Evolutionary conservation across 345 rosid genomes (phyloP).

Genomic region (Citrus reticulata): DNA sequence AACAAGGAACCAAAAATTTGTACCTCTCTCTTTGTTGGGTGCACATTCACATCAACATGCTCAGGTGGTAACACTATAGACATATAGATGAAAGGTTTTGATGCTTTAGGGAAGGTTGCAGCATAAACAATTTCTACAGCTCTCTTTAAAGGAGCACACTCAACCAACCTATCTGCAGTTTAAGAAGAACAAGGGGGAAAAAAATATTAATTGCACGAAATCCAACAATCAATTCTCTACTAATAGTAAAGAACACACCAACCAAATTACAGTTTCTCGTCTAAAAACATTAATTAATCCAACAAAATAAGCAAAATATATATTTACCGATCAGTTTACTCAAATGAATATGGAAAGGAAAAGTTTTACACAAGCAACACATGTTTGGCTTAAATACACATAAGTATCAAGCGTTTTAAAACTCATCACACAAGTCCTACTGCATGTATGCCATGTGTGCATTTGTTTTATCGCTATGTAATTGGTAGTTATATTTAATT

Average conservation of each 20-base stretch:
- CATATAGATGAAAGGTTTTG: conserved; percentile 91
- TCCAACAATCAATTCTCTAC: not conserved
- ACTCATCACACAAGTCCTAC: not conserved
- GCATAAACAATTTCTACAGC: conserved; percentile 90
- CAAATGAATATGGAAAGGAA: not conserved
- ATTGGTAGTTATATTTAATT: no score
- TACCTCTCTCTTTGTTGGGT: conserved; percentile 97
- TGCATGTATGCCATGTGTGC: no score
- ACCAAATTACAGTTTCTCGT: not conserved
- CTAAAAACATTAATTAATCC: not conserved
- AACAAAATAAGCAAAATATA: not conserved
- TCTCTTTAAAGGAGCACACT: conserved; percentile 87
- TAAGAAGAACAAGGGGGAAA: not conserved
- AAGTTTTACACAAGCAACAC: not conserved
- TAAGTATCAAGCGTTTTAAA: not conserved
- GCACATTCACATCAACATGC: conserved; percentile 95
- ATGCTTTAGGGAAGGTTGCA: conserved; percentile 92
- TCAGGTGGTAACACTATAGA: conserved; percentile 79
- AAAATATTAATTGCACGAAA: not conserved
- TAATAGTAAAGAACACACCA: not conserved
- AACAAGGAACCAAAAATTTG: not conserved
- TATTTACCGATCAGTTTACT: not conserved
- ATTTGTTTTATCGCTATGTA: no score
- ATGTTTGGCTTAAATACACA: not conserved
- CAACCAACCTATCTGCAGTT: conserved; percentile 84